These are phyloP conservation scores for Sclerotiophoma versabilis DNA, from an alignment of 2,329 filamentous ascomycete genomes.

Conservation along the genomic window DNA sequence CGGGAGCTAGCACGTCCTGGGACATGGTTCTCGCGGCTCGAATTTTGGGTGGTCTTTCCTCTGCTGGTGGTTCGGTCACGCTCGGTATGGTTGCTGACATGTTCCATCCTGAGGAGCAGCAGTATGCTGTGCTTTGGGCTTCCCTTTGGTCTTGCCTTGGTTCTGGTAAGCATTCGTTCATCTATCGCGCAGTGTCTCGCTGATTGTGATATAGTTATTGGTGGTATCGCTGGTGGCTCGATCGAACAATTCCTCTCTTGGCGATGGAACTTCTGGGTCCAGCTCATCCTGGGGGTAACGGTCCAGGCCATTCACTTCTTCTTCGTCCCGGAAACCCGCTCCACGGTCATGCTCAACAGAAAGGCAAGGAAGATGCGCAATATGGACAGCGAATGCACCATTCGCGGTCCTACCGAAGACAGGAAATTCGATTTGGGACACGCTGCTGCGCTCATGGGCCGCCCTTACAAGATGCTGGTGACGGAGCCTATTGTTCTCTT, in stretches of 20 bases:
- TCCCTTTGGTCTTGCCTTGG: constrained; percentile 69
- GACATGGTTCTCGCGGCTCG: constrained; percentile 68
- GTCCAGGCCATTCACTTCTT: constrained; percentile 72
- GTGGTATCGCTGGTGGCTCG: constrained; percentile 81
- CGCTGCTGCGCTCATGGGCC: constrained; percentile 60
- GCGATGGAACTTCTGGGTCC: constrained; percentile 83
- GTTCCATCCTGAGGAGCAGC: constrained; percentile 65
- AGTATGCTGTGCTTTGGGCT: constrained; percentile 70
- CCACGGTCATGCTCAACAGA: constrained; percentile 76
- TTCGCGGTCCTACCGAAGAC: constrained; percentile 75
- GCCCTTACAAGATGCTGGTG: constrained; percentile 76
- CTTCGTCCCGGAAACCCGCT: constrained; percentile 77
- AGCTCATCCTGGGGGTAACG: constrained; percentile 76
- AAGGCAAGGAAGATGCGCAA: constrained; percentile 78
- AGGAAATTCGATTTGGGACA: constrained; percentile 48
- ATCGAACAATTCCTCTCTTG: constrained; percentile 71
- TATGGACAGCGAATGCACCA: constrained; percentile 49
- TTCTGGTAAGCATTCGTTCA: constrained; percentile 60
- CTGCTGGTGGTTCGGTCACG: constrained; percentile 69
- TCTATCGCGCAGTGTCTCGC: not conserved
- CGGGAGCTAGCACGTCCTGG: constrained; percentile 69
- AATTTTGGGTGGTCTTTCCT: constrained; percentile 49
- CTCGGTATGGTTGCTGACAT: constrained; percentile 70
- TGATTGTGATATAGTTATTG: constrained; percentile 70
- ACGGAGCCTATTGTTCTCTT: constrained; percentile 75